These are phyloP conservation scores for Volvariella surrecta DNA, from an alignment of 1,284 basidiomycete species.

Conservation along the genomic window DNA sequence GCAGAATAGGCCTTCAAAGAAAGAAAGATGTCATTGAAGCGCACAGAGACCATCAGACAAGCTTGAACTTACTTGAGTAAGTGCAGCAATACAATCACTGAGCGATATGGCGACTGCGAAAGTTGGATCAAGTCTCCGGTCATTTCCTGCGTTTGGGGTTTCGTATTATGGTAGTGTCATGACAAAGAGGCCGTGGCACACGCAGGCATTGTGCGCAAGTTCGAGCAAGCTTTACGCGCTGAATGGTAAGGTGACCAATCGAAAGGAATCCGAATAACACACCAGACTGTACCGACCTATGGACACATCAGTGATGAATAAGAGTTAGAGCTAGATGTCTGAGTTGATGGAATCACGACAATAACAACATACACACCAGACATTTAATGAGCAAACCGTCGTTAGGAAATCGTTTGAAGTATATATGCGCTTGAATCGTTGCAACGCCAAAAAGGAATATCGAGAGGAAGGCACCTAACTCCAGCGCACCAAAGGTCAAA, in stretches of 20 bases:
- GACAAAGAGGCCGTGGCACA: conserved; percentile 8
- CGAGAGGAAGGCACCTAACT: conserved; percentile 12
- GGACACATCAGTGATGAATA: not conserved
- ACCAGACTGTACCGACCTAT: conserved; percentile 7
- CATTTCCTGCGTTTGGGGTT: conserved; percentile 2
- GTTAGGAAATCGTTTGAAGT: conserved; percentile 11
- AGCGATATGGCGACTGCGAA: conserved; percentile 5
- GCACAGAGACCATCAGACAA: no score
- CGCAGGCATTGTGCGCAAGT: conserved; percentile 9
- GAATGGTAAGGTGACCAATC: not conserved
- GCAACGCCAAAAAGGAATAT: conserved; percentile 15
- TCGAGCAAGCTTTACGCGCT: conserved; percentile 7
- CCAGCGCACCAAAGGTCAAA: conserved; percentile 12
- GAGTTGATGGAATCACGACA: no score
- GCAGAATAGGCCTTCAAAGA: conserved; percentile 5
- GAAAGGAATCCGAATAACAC: not conserved
- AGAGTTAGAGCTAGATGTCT: not conserved
- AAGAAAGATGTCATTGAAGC: not conserved
- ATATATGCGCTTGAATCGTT: conserved; percentile 14
- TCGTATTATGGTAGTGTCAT: conserved; percentile 9
- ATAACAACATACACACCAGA: conserved; percentile 10
- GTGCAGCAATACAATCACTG: conserved; percentile 7
- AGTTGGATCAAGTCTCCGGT: conserved; percentile 2
- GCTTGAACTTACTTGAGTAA: conserved; percentile 2
- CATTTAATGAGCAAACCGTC: conserved; percentile 10